A percentile compares a stretch with the other conserved stretches of the same genome.
Evolutionary conservation across 139 green algal species (phyloP).

Genomic region (Chlamydomonas sp.): DNA sequence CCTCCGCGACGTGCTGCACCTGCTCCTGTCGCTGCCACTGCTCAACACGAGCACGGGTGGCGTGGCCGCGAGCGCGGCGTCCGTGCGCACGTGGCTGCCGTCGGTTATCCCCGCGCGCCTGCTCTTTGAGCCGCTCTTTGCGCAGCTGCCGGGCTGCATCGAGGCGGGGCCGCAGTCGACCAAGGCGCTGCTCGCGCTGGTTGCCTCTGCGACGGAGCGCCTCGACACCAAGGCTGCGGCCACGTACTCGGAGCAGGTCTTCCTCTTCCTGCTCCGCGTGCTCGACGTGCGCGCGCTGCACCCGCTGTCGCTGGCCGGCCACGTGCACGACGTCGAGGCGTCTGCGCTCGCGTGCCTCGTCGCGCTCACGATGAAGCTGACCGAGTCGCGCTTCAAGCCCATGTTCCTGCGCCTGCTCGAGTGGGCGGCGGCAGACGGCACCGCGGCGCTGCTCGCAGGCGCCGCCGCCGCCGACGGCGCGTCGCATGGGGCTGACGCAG

Average conservation of each 20-base stretch:
- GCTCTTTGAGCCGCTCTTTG: constrained; percentile 20
- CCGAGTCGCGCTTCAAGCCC: constrained; percentile 81
- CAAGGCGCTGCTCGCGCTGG: constrained; percentile 35
- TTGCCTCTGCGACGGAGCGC: constrained; percentile 6
- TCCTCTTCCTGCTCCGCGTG: constrained; percentile 61
- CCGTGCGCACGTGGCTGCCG: background rate
- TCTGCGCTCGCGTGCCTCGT: background rate
- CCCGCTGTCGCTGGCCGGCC: constrained; percentile 1
- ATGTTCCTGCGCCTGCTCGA: constrained; percentile 82
- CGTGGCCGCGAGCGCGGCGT: background rate
- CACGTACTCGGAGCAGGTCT: constrained; percentile 48
- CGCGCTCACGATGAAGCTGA: constrained; percentile 80
- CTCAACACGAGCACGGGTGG: constrained; percentile 8
- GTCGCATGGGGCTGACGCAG: background rate
- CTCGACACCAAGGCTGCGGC: constrained; percentile 53
- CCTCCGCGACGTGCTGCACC: constrained; percentile 43
- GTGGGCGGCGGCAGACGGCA: constrained; percentile 47
- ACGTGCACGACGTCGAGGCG: constrained; percentile 6
- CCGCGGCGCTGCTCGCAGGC: background rate
- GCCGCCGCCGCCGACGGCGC: background rate
- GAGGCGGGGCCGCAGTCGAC: background rate
- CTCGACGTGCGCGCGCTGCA: constrained; percentile 57
- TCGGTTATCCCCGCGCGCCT: constrained; percentile 3
- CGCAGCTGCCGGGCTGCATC: background rate
- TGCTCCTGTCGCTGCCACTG: constrained; percentile 51